Percentiles rank a stretch among this genome's conserved stretches.
These are phyloP conservation scores for Leishmania lainsoni DNA, from an alignment of 208 protist genomes.

Conservation along the genomic window DNA sequence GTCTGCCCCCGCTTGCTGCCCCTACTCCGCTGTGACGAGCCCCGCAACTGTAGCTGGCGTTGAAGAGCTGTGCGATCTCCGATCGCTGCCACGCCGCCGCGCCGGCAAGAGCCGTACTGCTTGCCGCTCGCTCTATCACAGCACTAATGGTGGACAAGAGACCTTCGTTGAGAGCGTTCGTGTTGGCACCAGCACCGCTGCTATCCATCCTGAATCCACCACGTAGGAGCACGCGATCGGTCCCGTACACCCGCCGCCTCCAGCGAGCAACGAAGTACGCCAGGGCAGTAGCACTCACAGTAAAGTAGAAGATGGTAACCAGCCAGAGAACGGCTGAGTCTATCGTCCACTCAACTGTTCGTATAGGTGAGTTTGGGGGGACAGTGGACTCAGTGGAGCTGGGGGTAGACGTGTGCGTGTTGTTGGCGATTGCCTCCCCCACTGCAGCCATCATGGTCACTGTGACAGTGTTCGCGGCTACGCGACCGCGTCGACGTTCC, in stretches of 20 bases:
- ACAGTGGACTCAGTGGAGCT: neutral
- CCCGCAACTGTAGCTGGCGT: neutral
- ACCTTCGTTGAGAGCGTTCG: slow-evolving; percentile 3
- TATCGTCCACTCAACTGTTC: slow-evolving; percentile 12
- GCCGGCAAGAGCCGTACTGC: slow-evolving; percentile 16
- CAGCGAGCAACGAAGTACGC: slow-evolving; percentile 26
- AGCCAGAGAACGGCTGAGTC: slow-evolving; percentile 21
- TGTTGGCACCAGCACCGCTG: neutral
- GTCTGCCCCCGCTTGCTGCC: neutral
- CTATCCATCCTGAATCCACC: neutral
- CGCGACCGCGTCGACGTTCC: neutral
- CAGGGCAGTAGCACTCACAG: slow-evolving; percentile 10
- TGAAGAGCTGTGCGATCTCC: slow-evolving; percentile 6
- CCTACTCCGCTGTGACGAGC: slow-evolving; percentile 2
- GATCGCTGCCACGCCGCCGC: slow-evolving; percentile 15
- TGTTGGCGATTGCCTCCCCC: neutral
- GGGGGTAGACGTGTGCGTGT: neutral
- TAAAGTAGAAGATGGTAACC: slow-evolving; percentile 22
- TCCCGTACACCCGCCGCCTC: slow-evolving; percentile 17
- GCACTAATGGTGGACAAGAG: slow-evolving; percentile 22
- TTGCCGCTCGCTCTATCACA: slow-evolving; percentile 29
- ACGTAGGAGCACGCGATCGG: slow-evolving; percentile 5
- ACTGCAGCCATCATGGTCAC: neutral
- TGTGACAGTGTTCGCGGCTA: neutral
- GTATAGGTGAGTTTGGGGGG: neutral